Conservation (phyloP, 805 yeast genomes). For the Starmerella ratchasimensis region DNA sequence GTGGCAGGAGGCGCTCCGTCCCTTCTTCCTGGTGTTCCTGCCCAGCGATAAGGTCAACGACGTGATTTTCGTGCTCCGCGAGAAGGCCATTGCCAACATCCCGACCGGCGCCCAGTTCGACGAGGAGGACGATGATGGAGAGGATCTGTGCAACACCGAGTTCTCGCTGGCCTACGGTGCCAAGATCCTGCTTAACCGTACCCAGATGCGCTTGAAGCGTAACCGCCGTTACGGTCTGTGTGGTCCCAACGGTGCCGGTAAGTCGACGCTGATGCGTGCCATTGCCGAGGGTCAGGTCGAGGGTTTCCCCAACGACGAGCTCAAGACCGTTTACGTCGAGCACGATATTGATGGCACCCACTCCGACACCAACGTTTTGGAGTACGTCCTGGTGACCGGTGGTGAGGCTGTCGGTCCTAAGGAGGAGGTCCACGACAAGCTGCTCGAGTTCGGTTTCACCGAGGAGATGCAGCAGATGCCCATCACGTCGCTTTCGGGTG, state of each 20-base stretch:
- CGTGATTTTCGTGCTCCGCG: conserved; percentile 85
- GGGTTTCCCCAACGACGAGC: conserved; percentile 99
- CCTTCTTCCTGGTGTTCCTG: conserved; percentile 90
- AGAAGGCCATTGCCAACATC: conserved; percentile 93
- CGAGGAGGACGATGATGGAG: conserved; percentile 95
- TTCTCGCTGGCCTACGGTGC: conserved; percentile 99
- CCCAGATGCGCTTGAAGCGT: conserved; percentile 89
- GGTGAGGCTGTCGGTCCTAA: conserved; percentile 63
- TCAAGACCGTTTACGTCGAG: conserved; percentile 98
- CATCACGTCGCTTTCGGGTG: conserved; percentile 95
- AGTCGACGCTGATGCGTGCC: conserved; percentile 96
- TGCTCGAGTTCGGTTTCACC: conserved; percentile 83
- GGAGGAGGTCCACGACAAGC: conserved; percentile 59
- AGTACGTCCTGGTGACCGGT: conserved; percentile 78
- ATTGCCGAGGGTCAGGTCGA: conserved; percentile 97
- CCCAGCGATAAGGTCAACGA: conserved; percentile 87
- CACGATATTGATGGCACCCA: conserved; percentile 98
- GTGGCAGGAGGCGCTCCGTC: conserved; percentile 80
- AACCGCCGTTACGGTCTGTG: conserved; percentile 97
- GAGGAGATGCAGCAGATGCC: conserved; percentile 90
- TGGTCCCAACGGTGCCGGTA: conserved; percentile 99
- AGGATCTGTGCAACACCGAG: conserved; percentile 99
- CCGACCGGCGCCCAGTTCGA: conserved; percentile 86
- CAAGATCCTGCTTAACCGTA: conserved; percentile 97
- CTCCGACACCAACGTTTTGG: conserved; percentile 88